These are phyloP conservation scores for Cajanus cajan DNA, from an alignment of 306 rosid species.

Conservation along the genomic window DNA sequence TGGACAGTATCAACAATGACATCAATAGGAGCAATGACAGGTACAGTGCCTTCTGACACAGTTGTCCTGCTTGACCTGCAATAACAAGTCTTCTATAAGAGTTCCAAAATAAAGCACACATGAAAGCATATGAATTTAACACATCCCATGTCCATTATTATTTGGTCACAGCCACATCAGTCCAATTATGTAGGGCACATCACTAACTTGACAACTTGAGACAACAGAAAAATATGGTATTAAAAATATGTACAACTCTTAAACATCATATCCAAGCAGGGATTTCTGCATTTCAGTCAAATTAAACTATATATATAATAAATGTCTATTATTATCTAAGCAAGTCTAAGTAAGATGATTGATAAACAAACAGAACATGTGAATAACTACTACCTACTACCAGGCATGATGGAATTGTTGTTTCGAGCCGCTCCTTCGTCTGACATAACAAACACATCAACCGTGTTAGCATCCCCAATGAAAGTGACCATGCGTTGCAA, in stretches of 20 bases:
- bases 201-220: constrained; percentile 3
- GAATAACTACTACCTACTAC: constrained; percentile 80
- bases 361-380: constrained; percentile 19
- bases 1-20: constrained; percentile 38
- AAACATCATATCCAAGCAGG: constrained; percentile 21
- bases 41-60: constrained; percentile 76
- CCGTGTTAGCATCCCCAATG: constrained; percentile 64
- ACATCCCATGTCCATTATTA: constrained; percentile 4
- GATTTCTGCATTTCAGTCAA: constrained; percentile 1
- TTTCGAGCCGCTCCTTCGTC: constrained; percentile 75
- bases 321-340: background rate
- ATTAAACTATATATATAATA: background rate
- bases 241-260: background rate
- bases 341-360: background rate
- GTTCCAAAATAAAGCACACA: constrained; percentile 15
- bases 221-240: background rate
- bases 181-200: constrained; percentile 1
- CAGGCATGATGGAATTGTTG: constrained; percentile 68
- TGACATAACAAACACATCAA: constrained; percentile 64
- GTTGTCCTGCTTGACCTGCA: constrained; percentile 96
- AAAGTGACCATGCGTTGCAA: constrained; percentile 90
- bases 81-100: constrained; percentile 24
- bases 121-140: constrained; percentile 3
- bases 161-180: constrained; percentile 11
- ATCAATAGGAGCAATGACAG: constrained; percentile 51